These are phyloP conservation scores for Phytophthora pseudosyringae DNA, from an alignment of 352 stramenopile species.

Conservation along the genomic window DNA sequence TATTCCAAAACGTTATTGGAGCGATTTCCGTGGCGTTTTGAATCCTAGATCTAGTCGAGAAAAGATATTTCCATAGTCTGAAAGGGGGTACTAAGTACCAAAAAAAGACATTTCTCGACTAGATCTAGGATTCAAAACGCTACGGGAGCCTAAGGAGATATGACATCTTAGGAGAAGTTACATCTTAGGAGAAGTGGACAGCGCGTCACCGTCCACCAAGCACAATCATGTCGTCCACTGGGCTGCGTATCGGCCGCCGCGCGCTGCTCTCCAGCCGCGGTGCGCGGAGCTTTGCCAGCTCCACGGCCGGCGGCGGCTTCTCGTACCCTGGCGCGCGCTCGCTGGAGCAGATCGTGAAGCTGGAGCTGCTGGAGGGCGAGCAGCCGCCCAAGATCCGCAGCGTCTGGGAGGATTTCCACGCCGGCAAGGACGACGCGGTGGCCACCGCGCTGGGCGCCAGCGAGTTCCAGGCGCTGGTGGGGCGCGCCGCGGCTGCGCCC, in stretches of 20 bases:
- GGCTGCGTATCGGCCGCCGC: conserved; percentile 17
- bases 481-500: conserved; percentile 59
- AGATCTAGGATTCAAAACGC: too few species aligned
- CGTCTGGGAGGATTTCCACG: conserved; percentile 87
- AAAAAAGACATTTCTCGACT: too few species aligned
- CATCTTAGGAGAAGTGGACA: too few species aligned
- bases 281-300: conserved; percentile 22
- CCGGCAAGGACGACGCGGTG: conserved; percentile 74
- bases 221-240: conserved; percentile 16
- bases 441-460: conserved; percentile 50
- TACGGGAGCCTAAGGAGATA: too few species aligned
- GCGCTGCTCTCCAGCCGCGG: conserved; percentile 13
- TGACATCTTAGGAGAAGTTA: too few species aligned
- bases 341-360: conserved; percentile 85
- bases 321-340: conserved; percentile 82
- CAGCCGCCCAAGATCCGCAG: conserved; percentile 54
- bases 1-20: too few species aligned
- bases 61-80: too few species aligned
- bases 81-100: too few species aligned
- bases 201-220: too few species aligned
- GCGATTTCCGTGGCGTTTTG: too few species aligned
- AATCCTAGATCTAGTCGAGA: too few species aligned
- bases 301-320: conserved; percentile 52
- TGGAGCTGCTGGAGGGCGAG: conserved; percentile 82
- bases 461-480: conserved; percentile 53